Conservation (phyloP, 345 rosid species). For the Linum lewisii region DNA sequence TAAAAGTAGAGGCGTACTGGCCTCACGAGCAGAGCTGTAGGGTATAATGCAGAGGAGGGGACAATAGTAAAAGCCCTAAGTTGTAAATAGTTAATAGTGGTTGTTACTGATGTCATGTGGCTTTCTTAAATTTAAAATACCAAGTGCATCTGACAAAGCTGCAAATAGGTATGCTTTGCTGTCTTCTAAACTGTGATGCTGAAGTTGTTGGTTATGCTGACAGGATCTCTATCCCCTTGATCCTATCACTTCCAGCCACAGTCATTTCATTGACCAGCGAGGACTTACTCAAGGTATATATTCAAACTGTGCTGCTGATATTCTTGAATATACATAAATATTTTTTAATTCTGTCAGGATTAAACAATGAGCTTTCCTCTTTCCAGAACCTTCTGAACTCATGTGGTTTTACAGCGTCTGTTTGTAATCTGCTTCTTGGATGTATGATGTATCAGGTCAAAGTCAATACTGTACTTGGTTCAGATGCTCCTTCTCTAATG, state of each 20-base stretch:
- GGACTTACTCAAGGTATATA: constrained; percentile 52
- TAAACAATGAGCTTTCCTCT: not conserved
- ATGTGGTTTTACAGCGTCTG: not conserved
- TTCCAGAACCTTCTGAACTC: not conserved
- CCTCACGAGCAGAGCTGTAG: no score
- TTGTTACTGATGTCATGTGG: not conserved
- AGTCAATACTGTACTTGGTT: constrained; percentile 78
- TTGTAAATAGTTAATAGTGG: not conserved
- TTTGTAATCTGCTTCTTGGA: constrained; percentile 6
- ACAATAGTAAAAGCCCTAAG: no score
- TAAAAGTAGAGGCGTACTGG: no score
- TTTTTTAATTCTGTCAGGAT: no score
- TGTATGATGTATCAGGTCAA: constrained; percentile 42
- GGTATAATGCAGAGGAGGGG: no score
- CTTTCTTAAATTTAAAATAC: not conserved
- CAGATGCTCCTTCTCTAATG: constrained; percentile 68
- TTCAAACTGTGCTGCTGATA: not conserved
- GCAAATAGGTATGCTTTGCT: no score
- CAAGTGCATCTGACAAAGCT: not conserved
- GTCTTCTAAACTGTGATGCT: not conserved
- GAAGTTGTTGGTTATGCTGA: constrained; percentile 16
- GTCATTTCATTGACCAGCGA: constrained; percentile 74
- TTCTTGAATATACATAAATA: no score
- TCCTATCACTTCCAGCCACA: constrained; percentile 72
- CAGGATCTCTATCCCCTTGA: constrained; percentile 78